Percentiles rank a stretch among this genome's conserved stretches.
Conservation (phyloP, 805 yeast genomes). For the Cyberlindnera euphorbiae region DNA sequence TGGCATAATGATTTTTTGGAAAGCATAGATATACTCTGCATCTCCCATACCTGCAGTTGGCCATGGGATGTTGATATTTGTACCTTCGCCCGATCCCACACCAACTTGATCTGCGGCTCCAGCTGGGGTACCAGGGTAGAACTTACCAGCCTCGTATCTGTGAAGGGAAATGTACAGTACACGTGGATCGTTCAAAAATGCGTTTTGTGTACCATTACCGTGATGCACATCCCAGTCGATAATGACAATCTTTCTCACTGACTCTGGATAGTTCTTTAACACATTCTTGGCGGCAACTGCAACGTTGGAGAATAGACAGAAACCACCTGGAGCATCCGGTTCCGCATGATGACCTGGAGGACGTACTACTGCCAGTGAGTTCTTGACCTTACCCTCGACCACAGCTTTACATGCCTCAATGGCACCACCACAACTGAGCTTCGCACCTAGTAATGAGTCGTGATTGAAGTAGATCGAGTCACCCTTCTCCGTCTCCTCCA, state of each 20-base stretch:
- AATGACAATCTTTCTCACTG: constrained; percentile 76
- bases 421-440: constrained; percentile 92
- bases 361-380: constrained; percentile 89
- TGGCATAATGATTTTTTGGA: constrained; percentile 81
- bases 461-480: constrained; percentile 94
- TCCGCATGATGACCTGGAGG: constrained; percentile 99
- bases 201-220: constrained; percentile 97
- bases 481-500: constrained; percentile 83
- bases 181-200: constrained; percentile 82
- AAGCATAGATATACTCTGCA: constrained; percentile 92
- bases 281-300: constrained; percentile 94
- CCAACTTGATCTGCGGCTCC: constrained; percentile 84
- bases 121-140: constrained; percentile 89
- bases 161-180: constrained; percentile 90
- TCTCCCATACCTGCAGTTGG: constrained; percentile 87
- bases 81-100: constrained; percentile 82
- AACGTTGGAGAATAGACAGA: constrained; percentile 91
- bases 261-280: constrained; percentile 78
- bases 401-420: constrained; percentile 96
- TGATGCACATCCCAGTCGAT: constrained; percentile 99
- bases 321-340: constrained; percentile 95
- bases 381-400: constrained; percentile 86
- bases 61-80: constrained; percentile 91
- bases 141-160: constrained; percentile 85
- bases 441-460: constrained; percentile 83